Evolutionary conservation across 169 alveolate species (phyloP).

Genomic region (Plasmodium cynomolgi): DNA sequence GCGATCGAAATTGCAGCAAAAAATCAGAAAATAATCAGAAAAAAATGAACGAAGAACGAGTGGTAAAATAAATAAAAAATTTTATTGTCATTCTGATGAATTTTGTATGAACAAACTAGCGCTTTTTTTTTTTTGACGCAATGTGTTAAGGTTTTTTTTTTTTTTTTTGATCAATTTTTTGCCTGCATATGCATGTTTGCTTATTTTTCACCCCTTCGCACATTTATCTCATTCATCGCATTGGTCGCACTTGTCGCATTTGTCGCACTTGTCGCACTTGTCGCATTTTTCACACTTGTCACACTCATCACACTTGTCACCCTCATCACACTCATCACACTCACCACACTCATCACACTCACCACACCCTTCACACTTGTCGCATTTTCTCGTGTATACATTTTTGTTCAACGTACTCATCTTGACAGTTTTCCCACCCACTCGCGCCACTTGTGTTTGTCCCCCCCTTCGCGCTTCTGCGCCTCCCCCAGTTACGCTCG

Average conservation of each 20-base stretch:
- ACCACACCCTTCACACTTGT: not conserved
- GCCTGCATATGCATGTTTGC: constrained; percentile 9
- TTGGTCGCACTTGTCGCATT: not conserved
- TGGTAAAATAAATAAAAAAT: not conserved
- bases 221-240: not conserved
- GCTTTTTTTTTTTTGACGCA: constrained; percentile 30
- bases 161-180: not conserved
- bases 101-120: constrained; percentile 30
- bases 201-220: not conserved
- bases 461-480: not conserved
- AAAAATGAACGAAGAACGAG: not conserved
- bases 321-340: not conserved
- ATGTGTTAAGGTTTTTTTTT: constrained; percentile 13
- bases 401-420: not conserved
- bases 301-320: not conserved
- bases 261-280: not conserved
- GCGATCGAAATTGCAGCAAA: not conserved
- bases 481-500: not conserved
- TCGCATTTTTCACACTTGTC: not conserved
- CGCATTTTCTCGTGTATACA: not conserved
- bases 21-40: not conserved
- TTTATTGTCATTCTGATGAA: constrained; percentile 10
- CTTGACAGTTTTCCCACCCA: not conserved
- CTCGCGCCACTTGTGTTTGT: not conserved
- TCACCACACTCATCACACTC: not conserved